Evolutionary conservation across 495 filamentous ascomycete genomes (phyloP).

Genomic region (Penicillium nucicola): DNA sequence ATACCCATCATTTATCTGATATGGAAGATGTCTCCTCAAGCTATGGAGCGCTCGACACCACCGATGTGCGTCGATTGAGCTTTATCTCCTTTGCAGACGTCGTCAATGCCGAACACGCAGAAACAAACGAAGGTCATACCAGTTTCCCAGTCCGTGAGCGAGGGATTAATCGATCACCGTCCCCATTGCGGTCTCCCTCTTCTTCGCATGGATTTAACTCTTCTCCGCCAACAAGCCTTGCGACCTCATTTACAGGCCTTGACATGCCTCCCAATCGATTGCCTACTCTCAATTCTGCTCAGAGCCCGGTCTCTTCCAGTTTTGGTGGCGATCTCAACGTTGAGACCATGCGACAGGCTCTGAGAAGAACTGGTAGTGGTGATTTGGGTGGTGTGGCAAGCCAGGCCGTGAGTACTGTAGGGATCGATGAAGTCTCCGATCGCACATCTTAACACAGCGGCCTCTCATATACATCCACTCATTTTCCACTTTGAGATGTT

Average conservation of each 20-base stretch:
- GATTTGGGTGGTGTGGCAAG: constrained; percentile 66
- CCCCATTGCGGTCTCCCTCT: constrained; percentile 66
- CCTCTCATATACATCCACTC: no score
- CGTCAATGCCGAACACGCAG: constrained; percentile 81
- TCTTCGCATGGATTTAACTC: constrained; percentile 60
- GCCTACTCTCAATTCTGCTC: constrained; percentile 24
- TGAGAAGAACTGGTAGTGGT: constrained; percentile 68
- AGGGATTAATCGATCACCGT: constrained; percentile 61
- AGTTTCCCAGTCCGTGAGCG: background rate
- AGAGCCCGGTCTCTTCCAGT: constrained; percentile 44
- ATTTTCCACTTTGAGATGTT: background rate
- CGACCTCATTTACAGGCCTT: constrained; percentile 60
- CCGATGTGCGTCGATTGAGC: constrained; percentile 76
- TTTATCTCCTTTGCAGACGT: constrained; percentile 96
- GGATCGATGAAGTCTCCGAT: constrained; percentile 30
- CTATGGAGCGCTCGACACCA: constrained; percentile 58
- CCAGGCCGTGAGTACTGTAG: constrained; percentile 58
- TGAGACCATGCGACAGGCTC: constrained; percentile 86
- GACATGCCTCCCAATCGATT: constrained; percentile 54
- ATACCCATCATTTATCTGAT: constrained; percentile 55
- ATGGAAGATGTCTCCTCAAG: constrained; percentile 56
- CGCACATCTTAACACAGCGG: constrained; percentile 19
- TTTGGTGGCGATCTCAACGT: constrained; percentile 70
- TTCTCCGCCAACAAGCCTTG: constrained; percentile 67
- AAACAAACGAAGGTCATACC: constrained; percentile 16